A percentile compares a stretch with the other conserved stretches of the same genome.
phyloP scores from a whole-genome alignment of 495 filamentous ascomycete species.

The Aspergillus sclerotiicarbonarius region DNA sequence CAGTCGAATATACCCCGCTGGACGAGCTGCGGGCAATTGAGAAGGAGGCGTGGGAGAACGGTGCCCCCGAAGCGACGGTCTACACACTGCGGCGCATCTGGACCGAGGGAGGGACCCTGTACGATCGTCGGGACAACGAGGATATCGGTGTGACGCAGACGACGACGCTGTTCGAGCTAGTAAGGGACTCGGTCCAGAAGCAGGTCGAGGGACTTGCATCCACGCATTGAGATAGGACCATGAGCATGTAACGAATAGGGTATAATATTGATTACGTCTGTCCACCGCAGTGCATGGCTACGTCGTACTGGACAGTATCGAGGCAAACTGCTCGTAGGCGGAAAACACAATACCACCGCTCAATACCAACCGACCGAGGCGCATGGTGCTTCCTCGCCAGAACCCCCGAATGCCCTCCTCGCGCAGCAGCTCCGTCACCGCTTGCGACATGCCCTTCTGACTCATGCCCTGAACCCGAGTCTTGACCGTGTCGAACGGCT shows the following conservation, averaged over 20 bases:
- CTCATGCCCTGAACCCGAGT: constrained; percentile 58
- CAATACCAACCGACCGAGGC: constrained; percentile 59
- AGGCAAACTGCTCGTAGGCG: constrained; percentile 55
- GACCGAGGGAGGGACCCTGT: constrained; percentile 69
- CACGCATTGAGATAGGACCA: background rate
- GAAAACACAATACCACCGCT: constrained; percentile 66
- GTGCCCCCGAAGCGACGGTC: constrained; percentile 50
- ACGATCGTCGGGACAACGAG: constrained; percentile 64
- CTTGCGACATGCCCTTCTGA: constrained; percentile 51
- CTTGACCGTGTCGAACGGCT: constrained; percentile 69
- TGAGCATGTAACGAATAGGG: background rate
- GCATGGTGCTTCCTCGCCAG: constrained; percentile 68
- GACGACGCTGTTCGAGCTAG: constrained; percentile 45
- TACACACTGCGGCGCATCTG: constrained; percentile 65
- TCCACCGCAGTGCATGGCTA: too few relatives aligned
- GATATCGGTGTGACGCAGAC: constrained; percentile 47
- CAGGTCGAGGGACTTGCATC: constrained; percentile 3
- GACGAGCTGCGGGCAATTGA: constrained; percentile 53
- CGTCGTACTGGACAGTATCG: background rate
- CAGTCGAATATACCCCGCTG: constrained; percentile 52
- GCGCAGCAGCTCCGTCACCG: constrained; percentile 45
- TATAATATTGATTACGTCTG: too few relatives aligned
- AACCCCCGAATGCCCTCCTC: constrained; percentile 60
- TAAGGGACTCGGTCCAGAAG: constrained; percentile 27
- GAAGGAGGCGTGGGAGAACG: constrained; percentile 52